These are phyloP conservation scores for Trametes cingulata DNA, from an alignment of 768 basidiomycete genomes.

Conservation along the genomic window DNA sequence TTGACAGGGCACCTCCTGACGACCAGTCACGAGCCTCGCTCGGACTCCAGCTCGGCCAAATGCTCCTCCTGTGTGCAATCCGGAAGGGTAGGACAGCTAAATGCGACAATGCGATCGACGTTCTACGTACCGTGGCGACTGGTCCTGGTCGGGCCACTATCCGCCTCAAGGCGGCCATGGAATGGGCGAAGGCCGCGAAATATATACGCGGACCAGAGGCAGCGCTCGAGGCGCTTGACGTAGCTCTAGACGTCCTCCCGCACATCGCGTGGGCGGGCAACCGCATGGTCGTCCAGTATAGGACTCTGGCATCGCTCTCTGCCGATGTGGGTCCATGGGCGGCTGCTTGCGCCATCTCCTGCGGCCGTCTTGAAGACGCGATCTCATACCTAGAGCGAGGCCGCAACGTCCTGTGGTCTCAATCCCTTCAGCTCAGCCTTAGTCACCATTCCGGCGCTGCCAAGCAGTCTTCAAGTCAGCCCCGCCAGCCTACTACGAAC, in stretches of 20 bases:
- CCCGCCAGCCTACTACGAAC: not conserved
- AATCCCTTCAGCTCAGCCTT: not conserved
- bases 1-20: not conserved
- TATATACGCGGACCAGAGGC: not conserved
- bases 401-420: not conserved
- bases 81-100: not conserved
- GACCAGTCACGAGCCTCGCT: not conserved
- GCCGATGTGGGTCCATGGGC: slow-evolving; percentile 4
- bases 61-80: not conserved
- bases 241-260: not conserved
- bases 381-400: slow-evolving; percentile 3
- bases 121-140: not conserved
- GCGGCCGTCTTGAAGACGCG: not conserved
- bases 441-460: not conserved
- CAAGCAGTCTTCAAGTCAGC: not conserved
- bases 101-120: not conserved
- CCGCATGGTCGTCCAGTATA: slow-evolving; percentile 6
- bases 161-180: slow-evolving; percentile 1
- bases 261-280: slow-evolving; percentile 1
- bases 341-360: not conserved
- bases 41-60: not conserved
- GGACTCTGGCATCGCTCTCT: not conserved
- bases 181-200: not conserved
- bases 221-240: not conserved
- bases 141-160: not conserved